Conservation (phyloP, 257 asterid genomes). For the Ilex asprella region DNA sequence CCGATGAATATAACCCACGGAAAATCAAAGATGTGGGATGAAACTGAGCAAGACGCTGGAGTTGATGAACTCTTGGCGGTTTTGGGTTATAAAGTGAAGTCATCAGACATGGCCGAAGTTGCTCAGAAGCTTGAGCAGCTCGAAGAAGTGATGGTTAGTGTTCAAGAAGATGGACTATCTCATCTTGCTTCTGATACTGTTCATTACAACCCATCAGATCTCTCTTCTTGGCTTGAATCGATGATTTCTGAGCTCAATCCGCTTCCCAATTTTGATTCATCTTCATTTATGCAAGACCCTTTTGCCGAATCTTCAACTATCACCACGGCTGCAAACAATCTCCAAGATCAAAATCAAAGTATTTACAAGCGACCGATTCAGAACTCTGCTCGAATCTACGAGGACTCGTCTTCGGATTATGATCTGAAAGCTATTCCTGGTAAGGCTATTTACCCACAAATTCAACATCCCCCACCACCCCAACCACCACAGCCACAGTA, state of each 20-base stretch:
- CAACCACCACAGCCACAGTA: neutral
- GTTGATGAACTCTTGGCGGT: neutral
- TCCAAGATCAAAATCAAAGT: neutral
- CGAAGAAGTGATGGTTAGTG: neutral
- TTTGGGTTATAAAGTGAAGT: neutral
- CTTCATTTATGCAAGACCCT: neutral
- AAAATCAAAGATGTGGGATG: neutral
- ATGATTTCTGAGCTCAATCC: slow-evolving; percentile 3
- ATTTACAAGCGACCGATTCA: no score
- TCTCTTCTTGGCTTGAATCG: neutral
- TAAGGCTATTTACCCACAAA: slow-evolving; percentile 1
- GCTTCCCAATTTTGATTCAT: neutral
- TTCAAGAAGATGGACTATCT: slow-evolving; percentile 1
- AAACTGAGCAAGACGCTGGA: neutral
- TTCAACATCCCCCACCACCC: neutral
- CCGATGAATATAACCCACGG: neutral
- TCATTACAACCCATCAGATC: slow-evolving; percentile 2
- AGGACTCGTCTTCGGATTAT: neutral
- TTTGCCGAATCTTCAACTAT: neutral
- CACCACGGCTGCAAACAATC: neutral
- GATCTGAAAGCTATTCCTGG: slow-evolving; percentile 2
- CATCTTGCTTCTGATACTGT: slow-evolving; percentile 1
- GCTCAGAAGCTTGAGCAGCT: neutral
- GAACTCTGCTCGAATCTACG: neutral
- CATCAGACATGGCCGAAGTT: neutral